Percentiles rank a stretch among this genome's conserved stretches.
Conservation (phyloP, 2,329 filamentous ascomycete species). For the Trichoderma pleuroti region DNA sequence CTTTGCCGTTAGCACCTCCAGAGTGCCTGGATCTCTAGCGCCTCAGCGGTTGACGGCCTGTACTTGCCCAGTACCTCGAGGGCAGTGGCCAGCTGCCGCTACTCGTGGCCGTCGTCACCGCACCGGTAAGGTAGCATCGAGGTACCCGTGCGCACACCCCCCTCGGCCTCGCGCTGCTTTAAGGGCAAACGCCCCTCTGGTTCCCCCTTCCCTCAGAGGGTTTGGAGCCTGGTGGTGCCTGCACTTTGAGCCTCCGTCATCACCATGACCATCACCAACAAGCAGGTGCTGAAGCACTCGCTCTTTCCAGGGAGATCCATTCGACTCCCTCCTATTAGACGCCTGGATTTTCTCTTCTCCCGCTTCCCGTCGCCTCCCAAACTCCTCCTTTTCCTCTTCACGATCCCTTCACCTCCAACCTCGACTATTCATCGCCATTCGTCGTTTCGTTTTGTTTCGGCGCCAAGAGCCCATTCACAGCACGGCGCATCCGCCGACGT, state of each 20-base stretch:
- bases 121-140: constrained; percentile 9
- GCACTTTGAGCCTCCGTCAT: constrained; percentile 14
- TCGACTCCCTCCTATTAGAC: not conserved
- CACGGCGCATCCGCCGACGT: constrained; percentile 6
- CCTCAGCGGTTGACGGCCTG: not conserved
- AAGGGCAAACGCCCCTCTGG: constrained; percentile 8
- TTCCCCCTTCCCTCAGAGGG: constrained; percentile 8
- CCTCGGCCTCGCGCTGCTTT: constrained; percentile 14
- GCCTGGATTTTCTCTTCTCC: not conserved
- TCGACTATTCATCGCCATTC: not conserved
- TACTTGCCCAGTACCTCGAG: not conserved
- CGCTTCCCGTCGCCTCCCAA: not conserved
- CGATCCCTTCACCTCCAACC: not conserved
- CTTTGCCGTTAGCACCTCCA: not conserved
- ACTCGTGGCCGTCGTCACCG: not conserved
- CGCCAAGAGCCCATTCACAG: constrained; percentile 1
- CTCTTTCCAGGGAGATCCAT: constrained; percentile 9
- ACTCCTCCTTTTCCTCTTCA: not conserved
- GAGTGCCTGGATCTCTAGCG: not conserved
- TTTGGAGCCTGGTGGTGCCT: constrained; percentile 10
- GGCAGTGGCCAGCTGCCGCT: not conserved
- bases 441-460: not conserved
- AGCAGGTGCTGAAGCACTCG: constrained; percentile 1
- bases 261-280: constrained; percentile 10
- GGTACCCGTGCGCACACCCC: constrained; percentile 8